phyloP scores from a whole-genome alignment of 2,329 filamentous ascomycete genomes.

The Alternaria ethzedia region DNA sequence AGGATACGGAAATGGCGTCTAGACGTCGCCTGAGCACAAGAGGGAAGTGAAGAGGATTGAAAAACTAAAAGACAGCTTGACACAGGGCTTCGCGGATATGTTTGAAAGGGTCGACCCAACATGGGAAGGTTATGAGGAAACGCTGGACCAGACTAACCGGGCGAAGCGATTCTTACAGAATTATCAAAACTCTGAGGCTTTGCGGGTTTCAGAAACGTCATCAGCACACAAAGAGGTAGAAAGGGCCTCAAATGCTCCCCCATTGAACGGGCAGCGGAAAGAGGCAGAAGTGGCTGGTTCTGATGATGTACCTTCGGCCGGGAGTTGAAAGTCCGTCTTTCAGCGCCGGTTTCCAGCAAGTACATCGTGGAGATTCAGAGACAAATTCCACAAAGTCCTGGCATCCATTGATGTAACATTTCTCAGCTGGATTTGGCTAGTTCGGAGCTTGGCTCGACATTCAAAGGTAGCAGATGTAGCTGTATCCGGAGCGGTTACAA shows the following conservation, averaged over 20 bases:
- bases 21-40: neutral
- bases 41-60: neutral
- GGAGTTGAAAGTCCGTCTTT: neutral
- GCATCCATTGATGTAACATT: neutral
- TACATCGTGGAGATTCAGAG: neutral
- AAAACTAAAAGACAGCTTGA: neutral
- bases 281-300: neutral
- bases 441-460: neutral
- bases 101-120: neutral
- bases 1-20: constrained; percentile 7
- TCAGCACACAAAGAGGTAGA: neutral
- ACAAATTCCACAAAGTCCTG: neutral
- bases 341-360: neutral
- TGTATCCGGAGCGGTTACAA: neutral
- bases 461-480: neutral
- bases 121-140: neutral
- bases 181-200: neutral
- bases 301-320: too few relatives aligned
- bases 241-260: neutral
- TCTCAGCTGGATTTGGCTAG: neutral
- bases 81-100: neutral
- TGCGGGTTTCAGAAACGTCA: neutral
- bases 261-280: neutral
- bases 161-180: neutral
- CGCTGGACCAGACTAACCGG: neutral